Percentiles rank a stretch among this genome's conserved stretches.
phyloP scores from a whole-genome alignment of 2,329 filamentous ascomycete species.

The Claviceps spartinae region DNA sequence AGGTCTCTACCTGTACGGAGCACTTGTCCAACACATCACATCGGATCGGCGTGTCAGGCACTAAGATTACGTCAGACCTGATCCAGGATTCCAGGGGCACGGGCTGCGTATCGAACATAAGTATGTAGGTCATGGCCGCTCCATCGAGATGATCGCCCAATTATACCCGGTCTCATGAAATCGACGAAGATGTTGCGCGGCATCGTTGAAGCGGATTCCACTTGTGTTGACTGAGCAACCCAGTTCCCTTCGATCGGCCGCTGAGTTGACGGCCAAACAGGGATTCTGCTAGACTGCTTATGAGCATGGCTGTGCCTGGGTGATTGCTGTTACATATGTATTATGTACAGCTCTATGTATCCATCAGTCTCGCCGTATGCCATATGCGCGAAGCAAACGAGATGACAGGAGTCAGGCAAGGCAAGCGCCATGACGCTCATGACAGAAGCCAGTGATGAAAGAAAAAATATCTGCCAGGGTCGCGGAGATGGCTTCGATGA shows the following conservation, averaged over 20 bases:
- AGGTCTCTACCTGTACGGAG: no score
- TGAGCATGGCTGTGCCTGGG: no score
- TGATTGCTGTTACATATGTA: no score
- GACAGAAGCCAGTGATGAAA: background rate
- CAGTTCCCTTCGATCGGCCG: background rate
- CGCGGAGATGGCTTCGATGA: background rate
- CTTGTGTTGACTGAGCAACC: background rate
- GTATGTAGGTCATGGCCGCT: conserved; percentile 1
- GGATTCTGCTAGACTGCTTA: background rate
- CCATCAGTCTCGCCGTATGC: no score
- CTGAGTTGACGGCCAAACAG: background rate
- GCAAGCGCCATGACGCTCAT: background rate
- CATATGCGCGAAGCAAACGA: background rate
- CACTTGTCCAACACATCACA: background rate
- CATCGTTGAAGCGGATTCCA: background rate
- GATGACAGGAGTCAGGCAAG: background rate
- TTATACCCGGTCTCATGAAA: no score
- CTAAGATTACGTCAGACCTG: background rate
- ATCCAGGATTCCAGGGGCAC: background rate
- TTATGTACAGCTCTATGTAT: no score
- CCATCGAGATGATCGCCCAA: no score
- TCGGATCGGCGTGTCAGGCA: background rate
- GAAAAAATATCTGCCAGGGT: background rate
- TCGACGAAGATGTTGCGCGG: background rate
- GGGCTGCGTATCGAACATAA: background rate